Evolutionary conservation across 2,329 filamentous ascomycete species (phyloP).

Genomic region (Metarhizium robertsii): DNA sequence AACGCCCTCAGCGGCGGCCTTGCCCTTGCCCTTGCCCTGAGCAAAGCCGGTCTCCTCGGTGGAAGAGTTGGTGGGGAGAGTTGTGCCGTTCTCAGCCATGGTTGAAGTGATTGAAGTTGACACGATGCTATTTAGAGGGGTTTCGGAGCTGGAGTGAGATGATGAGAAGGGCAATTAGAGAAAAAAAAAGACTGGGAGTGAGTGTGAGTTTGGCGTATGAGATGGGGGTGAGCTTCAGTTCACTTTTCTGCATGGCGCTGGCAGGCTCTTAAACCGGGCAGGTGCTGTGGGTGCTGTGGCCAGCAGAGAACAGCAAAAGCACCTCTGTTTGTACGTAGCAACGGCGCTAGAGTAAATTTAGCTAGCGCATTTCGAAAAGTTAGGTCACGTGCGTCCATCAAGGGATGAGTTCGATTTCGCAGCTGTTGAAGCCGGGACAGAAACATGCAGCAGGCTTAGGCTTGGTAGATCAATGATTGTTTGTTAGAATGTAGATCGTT

Average conservation of each 20-base stretch:
- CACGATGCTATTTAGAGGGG: not conserved
- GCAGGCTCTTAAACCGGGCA: constrained; percentile 19
- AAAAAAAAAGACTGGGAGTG: constrained; percentile 4
- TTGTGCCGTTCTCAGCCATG: constrained; percentile 42
- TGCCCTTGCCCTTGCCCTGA: constrained; percentile 69
- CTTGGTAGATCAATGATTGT: no score
- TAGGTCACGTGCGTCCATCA: constrained; percentile 9
- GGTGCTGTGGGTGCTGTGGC: constrained; percentile 8
- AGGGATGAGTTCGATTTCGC: not conserved
- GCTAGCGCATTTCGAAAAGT: constrained; percentile 3
- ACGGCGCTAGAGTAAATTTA: constrained; percentile 19
- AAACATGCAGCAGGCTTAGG: no score
- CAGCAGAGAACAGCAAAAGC: constrained; percentile 4
- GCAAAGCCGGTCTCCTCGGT: constrained; percentile 26
- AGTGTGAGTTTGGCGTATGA: constrained; percentile 13
- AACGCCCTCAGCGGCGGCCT: constrained; percentile 46
- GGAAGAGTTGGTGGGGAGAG: constrained; percentile 36
- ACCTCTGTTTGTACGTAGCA: constrained; percentile 18
- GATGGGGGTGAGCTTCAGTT: constrained; percentile 16
- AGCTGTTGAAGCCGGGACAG: no score
- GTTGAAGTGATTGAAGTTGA: constrained; percentile 1
- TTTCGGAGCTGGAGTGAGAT: not conserved
- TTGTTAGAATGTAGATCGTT: no score
- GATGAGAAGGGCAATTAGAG: not conserved
- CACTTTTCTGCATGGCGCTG: constrained; percentile 7